These are phyloP conservation scores for Penicillium mononematosum DNA, from an alignment of 495 filamentous ascomycete species.

Conservation along the genomic window DNA sequence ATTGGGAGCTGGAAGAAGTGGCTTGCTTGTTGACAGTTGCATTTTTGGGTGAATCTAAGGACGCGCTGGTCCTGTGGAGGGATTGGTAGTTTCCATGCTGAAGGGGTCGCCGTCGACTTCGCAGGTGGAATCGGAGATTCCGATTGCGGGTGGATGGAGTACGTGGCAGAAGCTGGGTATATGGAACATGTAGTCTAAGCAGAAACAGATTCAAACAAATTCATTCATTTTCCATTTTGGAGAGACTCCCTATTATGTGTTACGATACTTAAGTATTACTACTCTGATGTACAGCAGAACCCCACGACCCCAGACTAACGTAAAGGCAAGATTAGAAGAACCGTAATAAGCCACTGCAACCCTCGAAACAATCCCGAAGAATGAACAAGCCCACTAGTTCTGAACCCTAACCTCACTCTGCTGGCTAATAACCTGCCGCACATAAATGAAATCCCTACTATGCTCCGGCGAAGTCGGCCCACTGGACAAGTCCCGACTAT, in stretches of 20 bases:
- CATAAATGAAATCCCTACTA: constrained; percentile 32
- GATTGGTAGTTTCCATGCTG: too few species aligned
- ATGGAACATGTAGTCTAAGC: too few species aligned
- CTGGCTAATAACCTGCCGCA: constrained; percentile 43
- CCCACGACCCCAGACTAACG: not conserved
- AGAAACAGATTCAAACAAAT: too few species aligned
- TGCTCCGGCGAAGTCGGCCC: constrained; percentile 3
- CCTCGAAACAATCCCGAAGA: not conserved
- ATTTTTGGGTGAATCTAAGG: too few species aligned
- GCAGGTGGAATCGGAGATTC: too few species aligned
- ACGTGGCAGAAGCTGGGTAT: too few species aligned
- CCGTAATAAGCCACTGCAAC: not conserved
- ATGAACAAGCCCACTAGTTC: constrained; percentile 8
- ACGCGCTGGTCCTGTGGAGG: too few species aligned
- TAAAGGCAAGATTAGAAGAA: not conserved
- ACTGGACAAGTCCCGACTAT: constrained; percentile 24
- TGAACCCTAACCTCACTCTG: constrained; percentile 35
- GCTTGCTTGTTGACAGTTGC: too few species aligned
- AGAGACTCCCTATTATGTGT: not conserved
- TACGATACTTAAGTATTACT: not conserved
- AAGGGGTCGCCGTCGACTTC: too few species aligned
- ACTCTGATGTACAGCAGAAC: not conserved
- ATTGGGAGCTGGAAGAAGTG: too few species aligned
- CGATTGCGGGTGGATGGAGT: too few species aligned
- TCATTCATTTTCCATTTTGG: too few species aligned